phyloP scores from a whole-genome alignment of 2,329 filamentous ascomycete genomes.

The Diaporthe caulivora region DNA sequence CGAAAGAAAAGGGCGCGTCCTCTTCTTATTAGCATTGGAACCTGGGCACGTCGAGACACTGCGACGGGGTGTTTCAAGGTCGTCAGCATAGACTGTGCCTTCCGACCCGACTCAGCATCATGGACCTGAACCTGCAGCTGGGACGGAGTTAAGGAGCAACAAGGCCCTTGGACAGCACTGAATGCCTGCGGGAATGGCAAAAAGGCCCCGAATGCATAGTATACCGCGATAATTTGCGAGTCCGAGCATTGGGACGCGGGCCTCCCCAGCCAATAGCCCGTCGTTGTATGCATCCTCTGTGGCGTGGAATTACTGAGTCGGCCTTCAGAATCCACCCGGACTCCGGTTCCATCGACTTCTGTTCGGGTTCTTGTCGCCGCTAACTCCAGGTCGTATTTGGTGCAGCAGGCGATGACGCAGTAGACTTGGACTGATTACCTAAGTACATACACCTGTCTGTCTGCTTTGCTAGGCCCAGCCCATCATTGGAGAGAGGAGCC shows the following conservation, averaged over 20 bases:
- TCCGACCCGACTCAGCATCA: background rate
- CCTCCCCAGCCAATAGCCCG: background rate
- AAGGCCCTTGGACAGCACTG: background rate
- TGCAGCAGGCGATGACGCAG: conserved; percentile 19
- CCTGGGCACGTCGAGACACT: background rate
- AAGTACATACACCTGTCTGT: too few relatives aligned
- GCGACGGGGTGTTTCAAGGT: background rate
- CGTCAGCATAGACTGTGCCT: conserved; percentile 2
- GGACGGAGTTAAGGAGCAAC: conserved; percentile 21
- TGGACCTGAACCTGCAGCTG: background rate
- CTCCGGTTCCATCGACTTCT: background rate
- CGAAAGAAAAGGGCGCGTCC: background rate
- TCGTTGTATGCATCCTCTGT: background rate
- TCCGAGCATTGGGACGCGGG: background rate
- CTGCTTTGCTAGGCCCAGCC: background rate
- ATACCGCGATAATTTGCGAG: background rate
- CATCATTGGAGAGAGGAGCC: background rate
- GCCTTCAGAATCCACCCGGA: conserved; percentile 27
- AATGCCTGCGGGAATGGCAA: conserved; percentile 20
- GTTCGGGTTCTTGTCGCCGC: conserved; percentile 10
- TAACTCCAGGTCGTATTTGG: conserved; percentile 21
- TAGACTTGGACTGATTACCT: background rate
- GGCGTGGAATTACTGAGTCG: background rate
- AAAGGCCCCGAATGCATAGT: background rate
- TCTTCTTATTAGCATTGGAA: conserved; percentile 13